Evolutionary conservation across 208 protist genomes (phyloP).

Genomic region (Angomonas deanei): DNA sequence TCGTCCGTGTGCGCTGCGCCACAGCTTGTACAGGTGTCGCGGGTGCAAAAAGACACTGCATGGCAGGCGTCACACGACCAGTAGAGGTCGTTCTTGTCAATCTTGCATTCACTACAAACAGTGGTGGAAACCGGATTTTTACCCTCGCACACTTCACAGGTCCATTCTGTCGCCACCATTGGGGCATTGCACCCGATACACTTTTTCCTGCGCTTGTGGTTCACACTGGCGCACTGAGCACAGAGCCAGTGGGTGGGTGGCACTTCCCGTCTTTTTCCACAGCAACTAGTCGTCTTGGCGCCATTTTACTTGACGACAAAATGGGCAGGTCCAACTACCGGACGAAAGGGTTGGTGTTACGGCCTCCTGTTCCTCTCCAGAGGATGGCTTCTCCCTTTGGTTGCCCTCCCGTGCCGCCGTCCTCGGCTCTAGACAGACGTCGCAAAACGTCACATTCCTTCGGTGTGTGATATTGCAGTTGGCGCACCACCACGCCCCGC

Average conservation of each 20-base stretch:
- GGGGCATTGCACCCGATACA: conserved; percentile 63
- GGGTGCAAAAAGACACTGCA: conserved; percentile 3
- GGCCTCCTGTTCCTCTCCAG: background rate
- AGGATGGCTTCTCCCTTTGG: background rate
- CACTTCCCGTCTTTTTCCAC: conserved; percentile 46
- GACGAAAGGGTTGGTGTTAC: no score
- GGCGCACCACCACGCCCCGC: conserved; percentile 63
- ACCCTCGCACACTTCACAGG: conserved; percentile 33
- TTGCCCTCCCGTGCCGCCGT: background rate
- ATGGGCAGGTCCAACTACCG: conserved; percentile 86
- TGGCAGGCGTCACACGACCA: conserved; percentile 27
- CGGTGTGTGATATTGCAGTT: conserved; percentile 74
- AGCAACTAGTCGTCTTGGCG: conserved; percentile 38
- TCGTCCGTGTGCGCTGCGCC: background rate
- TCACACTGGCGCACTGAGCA: conserved; percentile 59
- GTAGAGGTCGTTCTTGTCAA: conserved; percentile 23
- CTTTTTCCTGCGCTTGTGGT: conserved; percentile 28
- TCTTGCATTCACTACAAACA: conserved; percentile 40
- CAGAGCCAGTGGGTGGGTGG: conserved; percentile 78
- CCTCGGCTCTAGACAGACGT: conserved; percentile 69
- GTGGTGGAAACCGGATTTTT: conserved; percentile 26
- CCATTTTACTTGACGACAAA: conserved; percentile 42
- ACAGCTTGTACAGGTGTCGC: conserved; percentile 17
- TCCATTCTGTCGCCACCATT: conserved; percentile 36
- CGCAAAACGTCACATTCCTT: conserved; percentile 78